Base-by-base conservation (phyloP, 2,329 filamentous ascomycete genomes). In the Aureobasidium zeae region DNA sequence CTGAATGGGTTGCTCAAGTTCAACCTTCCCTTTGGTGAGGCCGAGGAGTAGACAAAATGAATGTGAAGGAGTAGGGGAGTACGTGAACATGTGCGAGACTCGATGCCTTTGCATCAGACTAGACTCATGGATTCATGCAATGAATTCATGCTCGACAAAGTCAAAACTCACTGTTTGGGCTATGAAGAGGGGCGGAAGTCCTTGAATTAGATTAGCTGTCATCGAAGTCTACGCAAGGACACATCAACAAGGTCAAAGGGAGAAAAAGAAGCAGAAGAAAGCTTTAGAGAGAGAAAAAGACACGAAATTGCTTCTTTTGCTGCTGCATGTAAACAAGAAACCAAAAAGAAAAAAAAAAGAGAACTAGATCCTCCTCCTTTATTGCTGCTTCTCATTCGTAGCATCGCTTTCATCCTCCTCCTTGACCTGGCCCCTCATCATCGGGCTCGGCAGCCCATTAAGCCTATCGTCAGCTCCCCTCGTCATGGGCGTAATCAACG, bases 1-100 rank as follows among this genome's bases (percentile, higher is more conserved):
- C 64, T 98, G 57, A 98, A 94, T 58, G 86, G 86, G 8, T 61
- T 96, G 56, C 66, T 98, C 53, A 98, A 98, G 67, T 98, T 96
- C 61, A 98, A 98, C 62, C 86, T 94, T 65, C 88, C 89, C 0
- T 96, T 96, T 70, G 91, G 91, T 1, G 81, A 83, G 55, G 71
- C n/a, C n/a, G n/a, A n/a, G n/a, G n/a, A n/a, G n/a, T n/a, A n/a
- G n/a, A n/a, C n/a, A n/a, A n/a, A n/a, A n/a, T n/a, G n/a, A n/a
- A n/a, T n/a, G n/a, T n/a, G n/a, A n/a, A n/a, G n/a, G 22, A 25
- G 11, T 25, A 11, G 21, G 19, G 19, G 24, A 24, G 7, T 2
- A 22, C 19, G 15, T 21, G 4, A 24, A 20, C 32, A 21, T 21
- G 20, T 20, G 24, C 12, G 20, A 35, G 8, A 9, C 20, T 24